Evolutionary conservation across 2,329 filamentous ascomycete species (phyloP).

Genomic region (Laburnicola sp.): DNA sequence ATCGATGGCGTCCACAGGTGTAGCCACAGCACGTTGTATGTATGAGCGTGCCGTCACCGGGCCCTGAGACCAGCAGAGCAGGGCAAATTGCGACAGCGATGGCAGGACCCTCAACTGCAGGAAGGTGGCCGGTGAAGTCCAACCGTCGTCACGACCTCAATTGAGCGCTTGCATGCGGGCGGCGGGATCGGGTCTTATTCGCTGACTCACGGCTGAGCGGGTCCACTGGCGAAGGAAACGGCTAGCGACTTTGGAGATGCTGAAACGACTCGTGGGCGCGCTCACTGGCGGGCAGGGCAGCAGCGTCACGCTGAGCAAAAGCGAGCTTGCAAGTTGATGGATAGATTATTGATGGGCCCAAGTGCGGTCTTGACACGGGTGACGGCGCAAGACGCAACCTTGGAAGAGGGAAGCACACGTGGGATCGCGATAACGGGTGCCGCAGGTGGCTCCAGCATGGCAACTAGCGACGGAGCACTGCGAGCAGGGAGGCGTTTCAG

Average conservation of each 20-base stretch:
- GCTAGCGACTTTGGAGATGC: slow-evolving; percentile 22
- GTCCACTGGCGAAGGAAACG: slow-evolving; percentile 20
- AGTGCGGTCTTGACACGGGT: slow-evolving; percentile 1
- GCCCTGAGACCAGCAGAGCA: slow-evolving; percentile 8
- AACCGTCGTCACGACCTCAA: slow-evolving; percentile 17
- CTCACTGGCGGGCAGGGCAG: slow-evolving; percentile 28
- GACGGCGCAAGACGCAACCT: not conserved
- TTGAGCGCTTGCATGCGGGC: slow-evolving; percentile 37
- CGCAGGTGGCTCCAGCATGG: slow-evolving; percentile 23
- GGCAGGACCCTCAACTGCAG: slow-evolving; percentile 33
- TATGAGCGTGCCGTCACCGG: slow-evolving; percentile 17
- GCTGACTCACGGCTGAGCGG: slow-evolving; percentile 28
- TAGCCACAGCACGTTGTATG: slow-evolving; percentile 13
- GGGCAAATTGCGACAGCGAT: slow-evolving; percentile 29
- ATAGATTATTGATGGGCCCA: not conserved
- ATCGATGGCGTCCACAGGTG: slow-evolving; percentile 2
- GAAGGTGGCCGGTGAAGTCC: slow-evolving; percentile 30
- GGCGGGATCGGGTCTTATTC: slow-evolving; percentile 29
- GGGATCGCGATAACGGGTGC: slow-evolving; percentile 17
- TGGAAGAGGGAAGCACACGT: slow-evolving; percentile 4
- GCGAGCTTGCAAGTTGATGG: not conserved
- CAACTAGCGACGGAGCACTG: slow-evolving; percentile 11
- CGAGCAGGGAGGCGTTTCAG: slow-evolving; percentile 39
- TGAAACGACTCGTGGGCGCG: slow-evolving; percentile 39
- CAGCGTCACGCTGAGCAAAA: slow-evolving; percentile 37